Percentiles rank a stretch among this genome's conserved stretches.
Conservation (phyloP, 2,329 filamentous ascomycete species). For the Plenodomus biglobosus region DNA sequence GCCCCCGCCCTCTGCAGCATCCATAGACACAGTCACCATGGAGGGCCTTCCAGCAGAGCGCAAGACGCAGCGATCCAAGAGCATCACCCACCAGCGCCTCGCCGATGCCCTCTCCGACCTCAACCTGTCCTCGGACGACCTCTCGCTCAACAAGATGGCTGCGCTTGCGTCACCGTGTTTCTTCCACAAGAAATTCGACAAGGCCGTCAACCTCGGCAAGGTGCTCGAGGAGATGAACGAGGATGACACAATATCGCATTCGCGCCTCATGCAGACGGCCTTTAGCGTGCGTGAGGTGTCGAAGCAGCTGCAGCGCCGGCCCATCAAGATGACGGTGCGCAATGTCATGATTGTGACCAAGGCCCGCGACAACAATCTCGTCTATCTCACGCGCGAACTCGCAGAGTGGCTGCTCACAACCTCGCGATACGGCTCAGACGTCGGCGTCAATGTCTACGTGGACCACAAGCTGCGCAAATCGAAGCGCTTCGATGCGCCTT, state of each 20-base stretch:
- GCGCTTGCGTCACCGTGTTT: slow-evolving; percentile 91
- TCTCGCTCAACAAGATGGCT: slow-evolving; percentile 54
- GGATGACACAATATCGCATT: slow-evolving; percentile 87
- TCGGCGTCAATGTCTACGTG: slow-evolving; percentile 98
- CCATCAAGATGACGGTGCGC: slow-evolving; percentile 86
- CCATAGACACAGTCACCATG: slow-evolving; percentile 64
- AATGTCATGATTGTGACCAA: slow-evolving; percentile 99
- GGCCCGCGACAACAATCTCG: slow-evolving; percentile 90
- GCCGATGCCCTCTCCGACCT: slow-evolving; percentile 60
- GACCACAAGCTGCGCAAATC: slow-evolving; percentile 89
- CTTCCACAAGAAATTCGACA: slow-evolving; percentile 95
- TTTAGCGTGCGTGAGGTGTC: slow-evolving; percentile 94
- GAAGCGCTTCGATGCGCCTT: slow-evolving; percentile 79
- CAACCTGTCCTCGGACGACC: slow-evolving; percentile 50
- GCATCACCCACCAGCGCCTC: slow-evolving; percentile 57
- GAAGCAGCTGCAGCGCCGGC: slow-evolving; percentile 87
- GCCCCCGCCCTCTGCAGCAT: slow-evolving; percentile 56
- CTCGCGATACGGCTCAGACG: slow-evolving; percentile 81
- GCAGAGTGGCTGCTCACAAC: slow-evolving; percentile 85
- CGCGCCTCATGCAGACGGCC: slow-evolving; percentile 89
- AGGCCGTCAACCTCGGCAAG: slow-evolving; percentile 91
- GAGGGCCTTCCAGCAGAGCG: slow-evolving; percentile 35
- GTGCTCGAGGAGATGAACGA: slow-evolving; percentile 93
- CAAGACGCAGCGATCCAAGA: slow-evolving; percentile 33
- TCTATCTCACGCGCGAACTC: slow-evolving; percentile 84